Percentiles rank a stretch among this genome's conserved stretches.
These are phyloP conservation scores for Rhynchosporium secalis DNA, from an alignment of 2,329 filamentous ascomycete genomes.

Conservation along the genomic window DNA sequence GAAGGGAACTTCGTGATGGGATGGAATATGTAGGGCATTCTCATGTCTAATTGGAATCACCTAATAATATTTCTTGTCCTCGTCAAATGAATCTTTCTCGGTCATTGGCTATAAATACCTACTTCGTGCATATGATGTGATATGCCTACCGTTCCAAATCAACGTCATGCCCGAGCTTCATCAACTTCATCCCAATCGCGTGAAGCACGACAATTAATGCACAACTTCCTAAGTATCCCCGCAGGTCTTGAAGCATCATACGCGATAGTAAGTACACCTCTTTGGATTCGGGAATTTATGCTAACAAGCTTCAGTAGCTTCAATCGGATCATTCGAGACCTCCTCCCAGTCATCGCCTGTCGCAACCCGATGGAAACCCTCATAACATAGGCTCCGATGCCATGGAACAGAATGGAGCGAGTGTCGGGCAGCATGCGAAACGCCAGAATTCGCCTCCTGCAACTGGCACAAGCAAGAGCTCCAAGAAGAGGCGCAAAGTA, in stretches of 20 bases:
- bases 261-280: conserved; percentile 15
- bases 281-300: conserved; percentile 2
- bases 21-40: neutral
- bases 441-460: conserved; percentile 38
- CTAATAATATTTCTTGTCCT: conserved; percentile 5
- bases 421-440: conserved; percentile 39
- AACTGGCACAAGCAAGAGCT: conserved; percentile 51
- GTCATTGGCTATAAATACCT: conserved; percentile 17
- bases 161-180: conserved; percentile 18
- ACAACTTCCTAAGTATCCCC: conserved; percentile 11
- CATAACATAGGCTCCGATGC: conserved; percentile 39
- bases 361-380: conserved; percentile 40
- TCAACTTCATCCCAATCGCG: conserved; percentile 13
- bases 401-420: conserved; percentile 41
- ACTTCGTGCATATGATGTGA: conserved; percentile 8
- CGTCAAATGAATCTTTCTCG: conserved; percentile 24
- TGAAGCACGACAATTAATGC: conserved; percentile 21
- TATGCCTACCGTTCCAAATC: conserved; percentile 21
- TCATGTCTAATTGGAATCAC: conserved; percentile 15
- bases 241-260: conserved; percentile 14
- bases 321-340: conserved; percentile 18
- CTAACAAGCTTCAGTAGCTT: conserved; percentile 26
- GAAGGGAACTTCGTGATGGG: too few species aligned
- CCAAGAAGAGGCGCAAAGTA: conserved; percentile 85
- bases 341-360: conserved; percentile 26